Evolutionary conservation across 2,329 filamentous ascomycete genomes (phyloP).

Genomic region (Trichoderma sp.): DNA sequence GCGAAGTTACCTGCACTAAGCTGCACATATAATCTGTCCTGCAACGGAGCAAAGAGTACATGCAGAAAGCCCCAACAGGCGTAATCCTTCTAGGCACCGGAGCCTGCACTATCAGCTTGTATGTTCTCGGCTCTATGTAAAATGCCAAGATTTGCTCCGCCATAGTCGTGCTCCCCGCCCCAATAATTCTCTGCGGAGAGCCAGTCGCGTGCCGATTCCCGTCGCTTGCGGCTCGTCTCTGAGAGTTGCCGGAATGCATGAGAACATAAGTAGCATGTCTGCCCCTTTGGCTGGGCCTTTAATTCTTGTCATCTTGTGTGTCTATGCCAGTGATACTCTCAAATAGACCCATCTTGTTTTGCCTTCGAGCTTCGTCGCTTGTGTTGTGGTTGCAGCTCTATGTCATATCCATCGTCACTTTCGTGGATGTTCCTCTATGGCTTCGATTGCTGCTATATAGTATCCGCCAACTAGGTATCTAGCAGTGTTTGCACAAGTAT

Average conservation of each 20-base stretch:
- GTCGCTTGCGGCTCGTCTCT: neutral
- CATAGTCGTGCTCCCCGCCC: slow-evolving; percentile 13
- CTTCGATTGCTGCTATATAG: neutral
- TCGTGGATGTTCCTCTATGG: neutral
- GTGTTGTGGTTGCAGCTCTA: neutral
- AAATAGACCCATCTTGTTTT: neutral
- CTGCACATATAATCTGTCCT: neutral
- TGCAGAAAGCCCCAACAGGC: neutral
- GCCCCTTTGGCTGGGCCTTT: neutral
- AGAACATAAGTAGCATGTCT: slow-evolving; percentile 5
- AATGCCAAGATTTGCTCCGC: slow-evolving; percentile 23
- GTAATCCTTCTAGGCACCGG: neutral
- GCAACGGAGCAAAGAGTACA: neutral
- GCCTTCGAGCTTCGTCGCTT: neutral
- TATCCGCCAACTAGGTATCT: neutral
- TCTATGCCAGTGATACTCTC: neutral
- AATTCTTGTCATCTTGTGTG: neutral
- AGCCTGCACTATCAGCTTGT: neutral
- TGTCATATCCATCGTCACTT: neutral
- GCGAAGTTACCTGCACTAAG: neutral
- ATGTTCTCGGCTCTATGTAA: slow-evolving; percentile 5
- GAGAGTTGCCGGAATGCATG: neutral
- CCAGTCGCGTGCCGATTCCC: slow-evolving; percentile 12
- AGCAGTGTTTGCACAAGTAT: neutral
- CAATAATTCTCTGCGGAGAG: slow-evolving; percentile 15